Evolutionary conservation across 164 flowering plant genomes (phyloP), one percentile per base, ranked within the genome.

Genomic region (Tetracentron sinense): DNA sequence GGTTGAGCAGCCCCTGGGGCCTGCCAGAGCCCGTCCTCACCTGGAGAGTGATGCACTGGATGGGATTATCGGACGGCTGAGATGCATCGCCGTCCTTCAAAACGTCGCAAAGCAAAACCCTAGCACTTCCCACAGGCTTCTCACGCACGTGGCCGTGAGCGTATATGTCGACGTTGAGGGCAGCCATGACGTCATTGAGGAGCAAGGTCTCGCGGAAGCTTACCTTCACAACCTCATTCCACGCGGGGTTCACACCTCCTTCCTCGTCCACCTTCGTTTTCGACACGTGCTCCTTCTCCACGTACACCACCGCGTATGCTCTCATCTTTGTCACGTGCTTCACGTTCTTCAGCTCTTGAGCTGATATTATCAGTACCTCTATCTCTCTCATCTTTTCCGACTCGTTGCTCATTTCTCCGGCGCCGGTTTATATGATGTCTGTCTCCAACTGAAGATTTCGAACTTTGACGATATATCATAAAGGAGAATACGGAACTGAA

Each of bases 71-170:
- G 2, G 49, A 30, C 58, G 79, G 80, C 63, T 77, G 78, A 8
- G 62, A 22, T 12, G 68, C 69, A 20, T 76, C 72, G 2, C 80
- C 82, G 1, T 70, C 78, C 54, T 72, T 76, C 62, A 79, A 58
- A 20, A 74, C 77, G 55, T 79, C 80, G 54, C 78, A 79, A 2
- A 79, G 72, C 60, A 76, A 49, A 25, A 79, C 80, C 63, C 80
- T 66, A 4, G 83, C 80, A 53, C 77, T 76, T 16, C 80, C 80
- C 59, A 79, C 80, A n/a, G 64, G 70, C 77, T 74, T 79, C 68
- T 79, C 80, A 54, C 77, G 58, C 51, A 74, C 47, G 57, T 72
- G 83, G 1, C 80, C 79, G 42, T 72, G 76, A 0, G 80, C 77
- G 57, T 69, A 79, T 56, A 77, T 76, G 52, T 79, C 83, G 17